Base-by-base conservation (phyloP, 352 stramenopile genomes). In the Phytophthora sansomeana region DNA sequence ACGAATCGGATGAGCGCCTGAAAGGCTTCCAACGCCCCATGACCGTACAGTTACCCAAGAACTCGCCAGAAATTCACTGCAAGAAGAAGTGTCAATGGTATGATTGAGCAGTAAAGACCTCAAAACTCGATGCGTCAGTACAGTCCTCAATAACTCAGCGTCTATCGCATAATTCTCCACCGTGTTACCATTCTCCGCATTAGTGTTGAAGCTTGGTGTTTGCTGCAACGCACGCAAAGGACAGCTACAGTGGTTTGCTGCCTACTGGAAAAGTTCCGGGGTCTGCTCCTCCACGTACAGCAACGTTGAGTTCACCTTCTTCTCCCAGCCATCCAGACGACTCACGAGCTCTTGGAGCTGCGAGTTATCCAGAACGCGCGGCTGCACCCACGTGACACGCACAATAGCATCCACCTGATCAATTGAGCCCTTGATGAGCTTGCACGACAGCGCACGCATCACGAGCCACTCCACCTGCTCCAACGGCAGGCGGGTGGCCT, bases 391-490 rank as follows among this genome's bases (percentile, higher is more conserved):
- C 39, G 90, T 95, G 14, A 99, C 91, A 60, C 96, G 88, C 38
- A 99, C 91, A 13, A 97, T 93, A 47, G 79, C 67, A 55, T 98
- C 92, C 16, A 99, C 95, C 72, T 98, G 85, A 58, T 97, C 91
- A 55, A 98, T 97, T 1, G 82, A 83, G 30, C 92, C 94, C 72
- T 98, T 97, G 64, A 99, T 97, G n/a, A 99, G 81, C 28, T 95
- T 90, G 67, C 98, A 90, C 26, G 90, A 97, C 43, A 99, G 87
- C 29, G 97, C 97, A 19, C 97, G 86, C 98, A 99, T 99, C 42
- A 99, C 83, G 43, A 99, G 86, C 97, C 96, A 99, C 78, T 99
- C 98, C 14, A 99, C 97, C 65, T 98, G 93, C 38, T 97, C 89
- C 8, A 85, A 30, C 1, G 89, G 86, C 54, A 98, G 72, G 8